Percentiles rank a stretch among this genome's conserved stretches.
Conservation (phyloP, 1,139 yeast genomes). For the Saccharomyces hybrid region DNA sequence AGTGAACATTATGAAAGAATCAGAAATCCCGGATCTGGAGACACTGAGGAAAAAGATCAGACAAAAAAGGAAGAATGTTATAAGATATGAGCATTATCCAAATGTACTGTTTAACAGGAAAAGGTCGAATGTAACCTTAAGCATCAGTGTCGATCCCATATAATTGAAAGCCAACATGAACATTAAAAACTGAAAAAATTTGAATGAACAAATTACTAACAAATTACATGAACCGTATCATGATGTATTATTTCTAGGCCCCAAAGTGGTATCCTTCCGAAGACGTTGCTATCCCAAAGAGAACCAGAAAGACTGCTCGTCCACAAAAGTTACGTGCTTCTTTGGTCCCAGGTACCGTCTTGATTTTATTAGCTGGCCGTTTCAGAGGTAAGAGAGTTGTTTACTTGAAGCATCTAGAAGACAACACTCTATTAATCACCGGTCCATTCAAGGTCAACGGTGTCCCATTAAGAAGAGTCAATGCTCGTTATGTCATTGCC, state of each 20-base stretch:
- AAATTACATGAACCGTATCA: background rate
- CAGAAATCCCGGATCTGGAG: background rate
- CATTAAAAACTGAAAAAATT: background rate
- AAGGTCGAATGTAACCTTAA: background rate
- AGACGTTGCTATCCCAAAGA: constrained; percentile 81
- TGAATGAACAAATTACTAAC: background rate
- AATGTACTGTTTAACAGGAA: background rate
- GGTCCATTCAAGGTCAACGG: constrained; percentile 99
- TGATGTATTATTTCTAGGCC: constrained; percentile 38
- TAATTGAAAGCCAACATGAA: background rate
- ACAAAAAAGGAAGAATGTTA: background rate
- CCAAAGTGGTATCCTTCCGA: constrained; percentile 96
- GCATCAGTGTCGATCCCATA: background rate
- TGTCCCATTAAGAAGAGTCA: constrained; percentile 99
- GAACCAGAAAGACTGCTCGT: constrained; percentile 82
- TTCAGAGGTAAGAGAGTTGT: constrained; percentile 99
- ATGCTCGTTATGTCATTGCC: constrained; percentile 97
- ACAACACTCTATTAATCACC: constrained; percentile 94
- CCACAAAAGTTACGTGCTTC: constrained; percentile 96
- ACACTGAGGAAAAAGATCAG: background rate
- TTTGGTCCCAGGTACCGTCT: constrained; percentile 95
- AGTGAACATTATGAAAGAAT: background rate
- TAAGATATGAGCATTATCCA: background rate
- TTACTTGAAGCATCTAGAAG: constrained; percentile 94
- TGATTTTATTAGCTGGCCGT: constrained; percentile 97